phyloP scores from a whole-genome alignment of 2,329 filamentous ascomycete genomes.

The Huntiella moniliformis region DNA sequence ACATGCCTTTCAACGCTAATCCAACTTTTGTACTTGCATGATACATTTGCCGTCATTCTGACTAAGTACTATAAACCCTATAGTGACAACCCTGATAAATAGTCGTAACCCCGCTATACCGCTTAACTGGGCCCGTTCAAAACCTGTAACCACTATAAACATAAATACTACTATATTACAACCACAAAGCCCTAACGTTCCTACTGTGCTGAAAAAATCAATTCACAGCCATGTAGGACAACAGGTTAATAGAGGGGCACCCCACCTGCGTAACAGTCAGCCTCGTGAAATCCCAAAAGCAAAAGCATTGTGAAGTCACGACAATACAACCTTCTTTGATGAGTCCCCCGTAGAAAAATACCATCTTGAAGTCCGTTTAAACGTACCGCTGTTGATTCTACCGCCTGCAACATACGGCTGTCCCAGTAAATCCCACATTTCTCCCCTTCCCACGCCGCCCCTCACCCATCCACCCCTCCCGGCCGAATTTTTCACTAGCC shows the following conservation, averaged over 20 bases:
- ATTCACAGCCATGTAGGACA: slow-evolving; percentile 5
- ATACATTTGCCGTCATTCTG: no score
- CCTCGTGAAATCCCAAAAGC: neutral
- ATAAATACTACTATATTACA: no score
- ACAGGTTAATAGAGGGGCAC: neutral
- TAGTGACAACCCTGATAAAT: no score
- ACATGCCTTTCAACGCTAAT: no score
- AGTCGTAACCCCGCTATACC: no score
- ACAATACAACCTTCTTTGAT: no score
- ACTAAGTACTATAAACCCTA: no score
- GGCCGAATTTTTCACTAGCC: slow-evolving; percentile 12
- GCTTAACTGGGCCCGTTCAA: no score
- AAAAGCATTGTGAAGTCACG: neutral
- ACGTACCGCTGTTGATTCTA: neutral
- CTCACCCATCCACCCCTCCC: slow-evolving; percentile 6
- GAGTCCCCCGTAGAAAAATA: no score
- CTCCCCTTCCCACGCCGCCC: slow-evolving; percentile 10
- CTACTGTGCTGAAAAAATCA: slow-evolving; percentile 8
- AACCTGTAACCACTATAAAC: no score
- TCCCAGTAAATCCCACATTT: slow-evolving; percentile 9
- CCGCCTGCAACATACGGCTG: neutral
- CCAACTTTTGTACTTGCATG: no score
- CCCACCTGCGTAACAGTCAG: slow-evolving; percentile 4
- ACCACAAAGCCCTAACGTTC: slow-evolving; percentile 8
- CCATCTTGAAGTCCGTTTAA: neutral